phyloP scores from a whole-genome alignment of 495 filamentous ascomycete species.

The Podospora tetraspora region DNA sequence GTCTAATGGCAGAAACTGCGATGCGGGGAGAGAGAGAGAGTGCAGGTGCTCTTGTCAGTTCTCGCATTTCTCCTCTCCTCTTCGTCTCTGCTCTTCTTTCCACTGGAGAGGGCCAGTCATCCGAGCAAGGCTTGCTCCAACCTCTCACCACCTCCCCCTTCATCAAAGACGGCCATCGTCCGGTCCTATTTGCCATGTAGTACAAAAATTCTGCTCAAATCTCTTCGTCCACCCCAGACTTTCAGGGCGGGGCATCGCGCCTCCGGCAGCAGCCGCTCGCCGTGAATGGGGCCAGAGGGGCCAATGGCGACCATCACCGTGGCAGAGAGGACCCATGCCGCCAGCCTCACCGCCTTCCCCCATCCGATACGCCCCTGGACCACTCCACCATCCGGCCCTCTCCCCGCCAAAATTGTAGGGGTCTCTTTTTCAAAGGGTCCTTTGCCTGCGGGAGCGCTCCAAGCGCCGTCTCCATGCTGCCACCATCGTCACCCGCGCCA shows the following conservation, averaged over 20 bases:
- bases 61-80: neutral
- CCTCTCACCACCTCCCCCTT: neutral
- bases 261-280: neutral
- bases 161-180: neutral
- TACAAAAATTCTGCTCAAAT: neutral
- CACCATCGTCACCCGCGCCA: neutral
- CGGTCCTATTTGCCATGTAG: neutral
- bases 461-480: neutral
- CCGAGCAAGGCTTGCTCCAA: neutral
- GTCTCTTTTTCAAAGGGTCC: neutral
- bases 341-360: slow-evolving; percentile 30
- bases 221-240: neutral
- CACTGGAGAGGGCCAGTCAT: neutral
- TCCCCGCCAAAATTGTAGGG: slow-evolving; percentile 3
- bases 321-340: slow-evolving; percentile 16
- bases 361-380: slow-evolving; percentile 28
- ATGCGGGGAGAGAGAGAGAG: neutral
- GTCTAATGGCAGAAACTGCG: neutral
- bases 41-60: neutral
- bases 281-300: slow-evolving; percentile 9
- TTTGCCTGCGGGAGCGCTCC: slow-evolving; percentile 2
- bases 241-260: neutral
- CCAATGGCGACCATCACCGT: slow-evolving; percentile 25
- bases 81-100: neutral
- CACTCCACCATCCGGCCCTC: slow-evolving; percentile 16